These are phyloP conservation scores for Jamesozyma spencerorum DNA, from an alignment of 805 yeast species.

Conservation along the genomic window DNA sequence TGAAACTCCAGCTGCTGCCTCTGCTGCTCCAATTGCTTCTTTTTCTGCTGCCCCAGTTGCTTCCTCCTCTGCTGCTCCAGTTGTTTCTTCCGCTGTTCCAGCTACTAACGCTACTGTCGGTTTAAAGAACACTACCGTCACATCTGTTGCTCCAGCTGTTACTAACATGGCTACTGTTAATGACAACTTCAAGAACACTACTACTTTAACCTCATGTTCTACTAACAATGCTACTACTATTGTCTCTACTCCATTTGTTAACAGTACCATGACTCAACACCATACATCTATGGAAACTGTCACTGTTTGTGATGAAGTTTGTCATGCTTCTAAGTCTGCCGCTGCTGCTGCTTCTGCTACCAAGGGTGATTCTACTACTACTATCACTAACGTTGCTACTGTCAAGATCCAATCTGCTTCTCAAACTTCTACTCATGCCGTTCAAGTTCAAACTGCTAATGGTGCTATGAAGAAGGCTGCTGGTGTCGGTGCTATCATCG, in stretches of 20 bases:
- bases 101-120: neutral
- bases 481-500: neutral
- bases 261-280: constrained; percentile 1
- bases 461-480: neutral
- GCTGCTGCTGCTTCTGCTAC: constrained; percentile 1
- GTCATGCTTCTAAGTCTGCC: constrained; percentile 8
- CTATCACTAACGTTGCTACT: constrained; percentile 3
- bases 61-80: neutral
- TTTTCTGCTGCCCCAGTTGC: constrained; percentile 1
- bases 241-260: neutral
- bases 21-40: neutral
- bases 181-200: neutral
- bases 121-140: neutral
- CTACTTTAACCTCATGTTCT: constrained; percentile 1
- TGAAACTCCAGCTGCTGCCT: neutral
- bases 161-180: neutral
- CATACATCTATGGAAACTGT: constrained; percentile 4
- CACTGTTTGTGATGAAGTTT: constrained; percentile 10
- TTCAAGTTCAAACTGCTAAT: neutral
- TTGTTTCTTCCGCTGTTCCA: neutral
- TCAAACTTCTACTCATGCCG: neutral
- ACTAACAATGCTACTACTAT: constrained; percentile 4
- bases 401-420: neutral
- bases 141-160: neutral
- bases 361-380: neutral